Evolutionary conservation across 1,139 yeast genomes (phyloP).

Genomic region (Yamadazyma jaroonii): DNA sequence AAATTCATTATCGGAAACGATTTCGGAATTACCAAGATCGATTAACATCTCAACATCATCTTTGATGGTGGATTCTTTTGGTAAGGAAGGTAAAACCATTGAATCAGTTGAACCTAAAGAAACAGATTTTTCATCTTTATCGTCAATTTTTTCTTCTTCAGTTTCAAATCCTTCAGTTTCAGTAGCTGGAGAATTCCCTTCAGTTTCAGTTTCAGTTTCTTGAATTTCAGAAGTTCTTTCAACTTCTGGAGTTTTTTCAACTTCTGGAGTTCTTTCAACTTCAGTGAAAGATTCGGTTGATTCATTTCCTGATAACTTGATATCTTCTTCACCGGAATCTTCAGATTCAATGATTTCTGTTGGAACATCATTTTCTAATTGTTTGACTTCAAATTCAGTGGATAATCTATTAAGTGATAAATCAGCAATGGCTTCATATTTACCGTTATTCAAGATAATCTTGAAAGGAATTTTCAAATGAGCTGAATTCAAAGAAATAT

Average conservation of each 20-base stretch:
- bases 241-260: too few species aligned
- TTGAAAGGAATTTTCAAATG: conserved; percentile 37
- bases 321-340: too few species aligned
- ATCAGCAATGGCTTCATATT: conserved; percentile 21
- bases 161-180: conserved; percentile 1
- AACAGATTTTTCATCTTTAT: not conserved
- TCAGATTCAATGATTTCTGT: not conserved
- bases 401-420: conserved; percentile 26
- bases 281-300: not conserved
- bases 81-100: conserved; percentile 35
- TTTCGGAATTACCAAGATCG: conserved; percentile 17
- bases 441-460: conserved; percentile 23
- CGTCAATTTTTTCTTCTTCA: not conserved
- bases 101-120: conserved; percentile 25
- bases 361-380: conserved; percentile 5
- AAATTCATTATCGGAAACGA: conserved; percentile 16
- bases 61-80: conserved; percentile 22
- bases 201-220: conserved; percentile 6
- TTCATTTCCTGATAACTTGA: not conserved
- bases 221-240: not conserved
- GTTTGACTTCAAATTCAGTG: conserved; percentile 16
- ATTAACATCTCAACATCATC: conserved; percentile 17
- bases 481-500: conserved; percentile 29
- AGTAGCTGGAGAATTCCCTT: conserved; percentile 1
- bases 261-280: not conserved